Evolutionary conservation across 1,284 basidiomycete genomes (phyloP).

Genomic region (Ceratobasidium sp.): DNA sequence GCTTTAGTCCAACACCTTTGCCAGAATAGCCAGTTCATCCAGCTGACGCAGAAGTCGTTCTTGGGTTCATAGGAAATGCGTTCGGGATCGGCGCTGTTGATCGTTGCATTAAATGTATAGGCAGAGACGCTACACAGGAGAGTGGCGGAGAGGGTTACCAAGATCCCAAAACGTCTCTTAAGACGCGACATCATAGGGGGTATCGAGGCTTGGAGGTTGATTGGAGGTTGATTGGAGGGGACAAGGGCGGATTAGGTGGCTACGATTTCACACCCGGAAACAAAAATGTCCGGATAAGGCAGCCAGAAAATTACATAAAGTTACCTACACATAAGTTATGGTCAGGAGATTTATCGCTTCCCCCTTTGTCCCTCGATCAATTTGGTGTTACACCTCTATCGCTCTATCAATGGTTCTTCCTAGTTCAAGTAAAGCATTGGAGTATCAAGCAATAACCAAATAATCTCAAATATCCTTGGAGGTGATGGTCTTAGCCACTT

Average conservation of each 20-base stretch:
- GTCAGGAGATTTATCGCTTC: no score
- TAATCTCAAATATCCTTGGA: no score
- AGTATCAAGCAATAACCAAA: no score
- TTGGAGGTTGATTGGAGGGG: no score
- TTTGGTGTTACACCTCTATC: no score
- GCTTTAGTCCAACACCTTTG: background rate
- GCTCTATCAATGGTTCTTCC: no score
- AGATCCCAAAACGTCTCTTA: background rate
- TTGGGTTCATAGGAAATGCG: conserved; percentile 22
- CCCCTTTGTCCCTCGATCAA: no score
- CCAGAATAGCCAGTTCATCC: conserved; percentile 21
- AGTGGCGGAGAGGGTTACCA: background rate
- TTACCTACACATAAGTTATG: no score
- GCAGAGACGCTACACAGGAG: background rate
- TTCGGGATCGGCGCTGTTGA: conserved; percentile 15
- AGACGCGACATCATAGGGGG: background rate
- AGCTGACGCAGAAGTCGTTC: background rate
- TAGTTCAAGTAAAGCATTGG: no score
- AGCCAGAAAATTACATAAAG: background rate
- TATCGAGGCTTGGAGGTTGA: background rate
- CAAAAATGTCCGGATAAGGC: background rate
- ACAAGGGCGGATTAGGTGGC: background rate
- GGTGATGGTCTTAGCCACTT: no score
- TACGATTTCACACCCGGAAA: background rate
- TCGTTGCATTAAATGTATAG: conserved; percentile 14